phyloP scores from a whole-genome alignment of 768 basidiomycete genomes.

The Lyophyllum semitale region DNA sequence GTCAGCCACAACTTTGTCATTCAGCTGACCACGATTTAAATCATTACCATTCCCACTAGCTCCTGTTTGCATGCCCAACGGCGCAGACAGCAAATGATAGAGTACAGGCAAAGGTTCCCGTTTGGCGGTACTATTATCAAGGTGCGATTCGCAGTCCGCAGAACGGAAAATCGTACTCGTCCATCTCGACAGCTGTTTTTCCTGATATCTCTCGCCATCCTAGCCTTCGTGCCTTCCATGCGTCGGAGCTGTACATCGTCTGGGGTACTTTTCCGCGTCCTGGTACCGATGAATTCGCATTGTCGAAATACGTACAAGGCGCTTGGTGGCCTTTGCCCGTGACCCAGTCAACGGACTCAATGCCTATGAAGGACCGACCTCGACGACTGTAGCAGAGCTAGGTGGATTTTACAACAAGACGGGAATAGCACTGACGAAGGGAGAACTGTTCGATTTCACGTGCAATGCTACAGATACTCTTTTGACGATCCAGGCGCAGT shows the following conservation, averaged over 20 bases:
- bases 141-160: background rate
- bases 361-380: too few relatives aligned
- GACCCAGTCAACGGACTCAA: too few relatives aligned
- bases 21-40: background rate
- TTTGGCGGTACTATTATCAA: constrained; percentile 20
- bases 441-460: too few relatives aligned
- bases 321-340: constrained; percentile 39
- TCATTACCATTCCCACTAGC: background rate
- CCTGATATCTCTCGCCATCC: constrained; percentile 31
- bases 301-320: constrained; percentile 33
- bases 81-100: constrained; percentile 3
- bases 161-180: background rate
- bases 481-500: too few relatives aligned
- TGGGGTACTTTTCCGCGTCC: constrained; percentile 30
- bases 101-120: constrained; percentile 10
- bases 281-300: constrained; percentile 27
- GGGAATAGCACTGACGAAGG: too few relatives aligned
- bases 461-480: too few relatives aligned
- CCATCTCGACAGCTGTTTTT: constrained; percentile 28
- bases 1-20: background rate
- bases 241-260: constrained; percentile 35
- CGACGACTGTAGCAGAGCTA: too few relatives aligned
- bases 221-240: constrained; percentile 35
- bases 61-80: constrained; percentile 15
- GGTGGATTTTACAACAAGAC: too few relatives aligned